Evolutionary conservation across 768 basidiomycete genomes (phyloP).

Genomic region (Clitopilus hobsonii): DNA sequence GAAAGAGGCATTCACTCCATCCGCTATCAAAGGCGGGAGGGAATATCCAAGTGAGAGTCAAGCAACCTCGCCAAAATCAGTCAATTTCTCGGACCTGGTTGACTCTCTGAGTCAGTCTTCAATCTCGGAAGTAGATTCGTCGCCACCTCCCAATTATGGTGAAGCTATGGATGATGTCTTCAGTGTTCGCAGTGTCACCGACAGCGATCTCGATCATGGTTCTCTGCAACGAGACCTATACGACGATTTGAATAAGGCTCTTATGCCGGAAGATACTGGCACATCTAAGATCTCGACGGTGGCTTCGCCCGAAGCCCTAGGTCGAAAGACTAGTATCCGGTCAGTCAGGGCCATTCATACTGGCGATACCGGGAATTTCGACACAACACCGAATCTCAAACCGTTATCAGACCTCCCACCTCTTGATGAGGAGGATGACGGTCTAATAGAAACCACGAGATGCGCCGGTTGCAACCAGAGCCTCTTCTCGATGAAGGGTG

Average conservation of each 20-base stretch:
- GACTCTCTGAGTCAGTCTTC: conserved; percentile 51
- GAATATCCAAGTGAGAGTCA: conserved; percentile 13
- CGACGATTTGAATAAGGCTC: conserved; percentile 15
- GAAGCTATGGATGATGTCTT: conserved; percentile 16
- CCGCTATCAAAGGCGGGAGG: conserved; percentile 4
- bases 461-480: conserved; percentile 59
- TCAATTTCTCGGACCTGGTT: conserved; percentile 56
- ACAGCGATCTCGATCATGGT: conserved; percentile 13
- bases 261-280: neutral
- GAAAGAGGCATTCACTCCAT: conserved; percentile 4
- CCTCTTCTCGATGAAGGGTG: conserved; percentile 53
- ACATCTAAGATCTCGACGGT: conserved; percentile 1
- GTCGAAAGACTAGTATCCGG: conserved; percentile 14
- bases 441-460: conserved; percentile 29
- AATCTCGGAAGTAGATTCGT: conserved; percentile 43
- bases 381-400: neutral
- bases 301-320: conserved; percentile 7
- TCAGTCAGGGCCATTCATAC: neutral
- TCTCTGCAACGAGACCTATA: conserved; percentile 21
- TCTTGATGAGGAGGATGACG: neutral
- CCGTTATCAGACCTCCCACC: neutral
- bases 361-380: neutral
- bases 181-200: conserved; percentile 13
- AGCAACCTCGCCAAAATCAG: conserved; percentile 45
- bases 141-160: conserved; percentile 33